phyloP scores from a whole-genome alignment of 202 grass and related monocot species.

The Carex sylvatica region DNA sequence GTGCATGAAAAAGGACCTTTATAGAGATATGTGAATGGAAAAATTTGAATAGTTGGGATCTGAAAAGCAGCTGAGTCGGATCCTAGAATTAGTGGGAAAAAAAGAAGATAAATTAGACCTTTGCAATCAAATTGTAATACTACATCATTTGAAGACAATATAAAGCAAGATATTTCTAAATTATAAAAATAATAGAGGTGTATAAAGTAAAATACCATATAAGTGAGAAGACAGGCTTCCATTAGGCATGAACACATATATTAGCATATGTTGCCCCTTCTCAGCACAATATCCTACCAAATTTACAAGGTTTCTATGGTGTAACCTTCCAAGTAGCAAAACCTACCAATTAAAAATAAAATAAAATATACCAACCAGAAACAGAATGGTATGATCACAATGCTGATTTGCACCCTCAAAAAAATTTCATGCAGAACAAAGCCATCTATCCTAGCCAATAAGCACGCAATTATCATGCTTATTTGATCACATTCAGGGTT shows the following conservation, averaged over 20 bases:
- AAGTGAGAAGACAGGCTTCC: conserved; percentile 93
- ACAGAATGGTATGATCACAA: conserved; percentile 10
- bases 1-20: too few species aligned
- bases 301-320: conserved; percentile 97
- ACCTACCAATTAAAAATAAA: conserved; percentile 43
- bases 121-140: background rate
- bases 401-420: background rate
- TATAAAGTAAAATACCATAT: conserved; percentile 59
- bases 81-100: background rate
- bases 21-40: too few species aligned
- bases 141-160: background rate
- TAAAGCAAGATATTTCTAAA: background rate
- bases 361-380: conserved; percentile 32
- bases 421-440: background rate
- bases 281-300: conserved; percentile 97
- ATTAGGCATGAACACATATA: conserved; percentile 97
- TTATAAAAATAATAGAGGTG: background rate
- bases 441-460: background rate
- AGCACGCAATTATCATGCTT: background rate
- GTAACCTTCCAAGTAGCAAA: conserved; percentile 85
- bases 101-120: background rate
- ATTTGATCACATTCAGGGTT: background rate
- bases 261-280: conserved; percentile 82
- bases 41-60: too few species aligned
- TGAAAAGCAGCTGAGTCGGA: too few species aligned